Base-by-base conservation (phyloP, 495 filamentous ascomycete genomes). In the Hypoxylon lenormandii region DNA sequence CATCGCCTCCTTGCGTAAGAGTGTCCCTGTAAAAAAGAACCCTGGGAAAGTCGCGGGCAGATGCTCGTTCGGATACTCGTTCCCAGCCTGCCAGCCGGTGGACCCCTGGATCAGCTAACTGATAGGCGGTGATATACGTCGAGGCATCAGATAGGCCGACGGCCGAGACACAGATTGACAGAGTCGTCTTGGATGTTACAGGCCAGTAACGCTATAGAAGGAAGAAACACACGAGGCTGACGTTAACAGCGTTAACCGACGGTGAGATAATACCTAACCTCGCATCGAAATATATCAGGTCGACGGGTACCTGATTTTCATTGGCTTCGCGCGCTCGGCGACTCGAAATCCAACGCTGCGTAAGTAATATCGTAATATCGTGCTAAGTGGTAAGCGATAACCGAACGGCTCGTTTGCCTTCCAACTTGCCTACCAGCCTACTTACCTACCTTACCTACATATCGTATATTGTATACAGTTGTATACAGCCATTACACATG, bases 241-340 rank as follows among this genome's bases (percentile, higher is more conserved):
- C 58, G 58, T 71, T 59, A 40, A 45, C 23, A 53, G n/a, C n/a
- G n/a, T n/a, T n/a, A n/a, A n/a, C n/a, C 5, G 23, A 30, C 22
- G 33, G 33, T 42, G 45, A 64, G 50, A 61, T 28, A 18, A 42
- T 60, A 60, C 23, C 56, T 38, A 2, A 54, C 36, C 42, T 15
- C 16, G 21, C 23, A 56, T 28, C n/a, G 51, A 60, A 38, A 48
- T 61, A 60, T 38, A 11, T 19, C 12, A 33, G 23, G 11, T 30
- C 23, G 5, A 28, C 1, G 12, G 13, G 56, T 61, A 57, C 61
- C 30, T 53, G 22, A 21, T 47, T 66, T 63, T 33, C 40, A 61
- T 66, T 66, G 57, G 68, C n/a, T 71, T 66, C 40, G 28, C 61
- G 67, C 61, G 60, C 54, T 70, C 60, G 49, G 54, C 66, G 66